phyloP scores from a whole-genome alignment of 2,329 filamentous ascomycete genomes.

The Sporothrix mexicana region DNA sequence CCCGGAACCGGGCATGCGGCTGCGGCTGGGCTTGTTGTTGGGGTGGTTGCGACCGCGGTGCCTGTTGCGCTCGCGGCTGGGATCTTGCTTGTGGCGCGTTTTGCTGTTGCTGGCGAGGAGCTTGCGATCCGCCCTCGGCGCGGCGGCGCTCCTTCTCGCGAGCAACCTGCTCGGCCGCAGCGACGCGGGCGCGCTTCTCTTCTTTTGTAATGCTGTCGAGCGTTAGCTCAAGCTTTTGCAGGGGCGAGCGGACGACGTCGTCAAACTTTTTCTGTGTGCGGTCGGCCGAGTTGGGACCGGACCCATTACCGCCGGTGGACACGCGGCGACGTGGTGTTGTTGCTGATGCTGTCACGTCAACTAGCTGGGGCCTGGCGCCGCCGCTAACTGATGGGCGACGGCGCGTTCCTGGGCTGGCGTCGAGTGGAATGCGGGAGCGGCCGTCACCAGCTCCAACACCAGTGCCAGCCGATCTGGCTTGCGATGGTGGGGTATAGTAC shows the following conservation, averaged over 20 bases:
- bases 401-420: slow-evolving; percentile 39
- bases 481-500: slow-evolving; percentile 41
- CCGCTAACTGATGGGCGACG: slow-evolving; percentile 35
- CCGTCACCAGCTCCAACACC: slow-evolving; percentile 14
- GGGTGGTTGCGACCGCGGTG: slow-evolving; percentile 33
- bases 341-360: slow-evolving; percentile 35
- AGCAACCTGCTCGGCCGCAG: slow-evolving; percentile 78
- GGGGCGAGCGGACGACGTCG: slow-evolving; percentile 82
- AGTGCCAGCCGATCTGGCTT: slow-evolving; percentile 17
- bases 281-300: slow-evolving; percentile 42
- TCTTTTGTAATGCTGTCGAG: slow-evolving; percentile 94
- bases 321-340: slow-evolving; percentile 16
- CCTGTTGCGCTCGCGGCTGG: slow-evolving; percentile 24
- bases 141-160: slow-evolving; percentile 62
- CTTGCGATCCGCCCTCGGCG: slow-evolving; percentile 32
- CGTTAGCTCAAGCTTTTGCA: slow-evolving; percentile 91
- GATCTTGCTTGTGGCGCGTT: slow-evolving; percentile 6
- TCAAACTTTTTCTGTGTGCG: slow-evolving; percentile 68
- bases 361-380: slow-evolving; percentile 31
- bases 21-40: slow-evolving; percentile 32
- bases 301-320: slow-evolving; percentile 32
- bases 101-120: slow-evolving; percentile 15
- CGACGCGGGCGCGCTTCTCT: slow-evolving; percentile 84
- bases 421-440: slow-evolving; percentile 37
- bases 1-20: slow-evolving; percentile 45